phyloP scores from a whole-genome alignment of 495 filamentous ascomycete genomes.

The Penicillium turbatum region DNA sequence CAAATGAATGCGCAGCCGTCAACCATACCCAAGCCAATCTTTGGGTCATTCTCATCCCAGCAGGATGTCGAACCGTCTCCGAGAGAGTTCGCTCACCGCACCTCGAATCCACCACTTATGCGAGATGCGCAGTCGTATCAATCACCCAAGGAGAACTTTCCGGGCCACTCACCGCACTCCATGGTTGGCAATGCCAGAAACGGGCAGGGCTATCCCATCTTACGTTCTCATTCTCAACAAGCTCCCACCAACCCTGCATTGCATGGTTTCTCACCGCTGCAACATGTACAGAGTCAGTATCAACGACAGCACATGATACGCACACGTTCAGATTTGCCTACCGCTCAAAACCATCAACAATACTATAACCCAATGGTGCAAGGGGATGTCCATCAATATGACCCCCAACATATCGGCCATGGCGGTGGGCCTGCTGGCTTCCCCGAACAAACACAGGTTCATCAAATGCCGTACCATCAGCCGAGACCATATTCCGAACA shows the following conservation, averaged over 20 bases:
- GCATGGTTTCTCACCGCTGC: conserved; percentile 13
- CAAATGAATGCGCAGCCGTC: neutral
- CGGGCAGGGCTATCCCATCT: conserved; percentile 1
- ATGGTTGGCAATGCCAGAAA: neutral
- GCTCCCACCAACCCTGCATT: neutral
- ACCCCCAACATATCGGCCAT: conserved; percentile 1
- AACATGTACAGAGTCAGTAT: conserved; percentile 10
- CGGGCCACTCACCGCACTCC: neutral
- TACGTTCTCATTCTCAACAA: conserved; percentile 17
- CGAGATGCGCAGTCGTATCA: neutral
- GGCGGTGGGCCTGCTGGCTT: neutral
- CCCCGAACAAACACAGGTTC: neutral
- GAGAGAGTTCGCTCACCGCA: neutral
- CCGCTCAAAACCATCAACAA: neutral
- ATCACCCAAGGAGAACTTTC: neutral
- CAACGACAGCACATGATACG: conserved; percentile 11
- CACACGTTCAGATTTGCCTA: conserved; percentile 2
- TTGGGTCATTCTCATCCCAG: conserved; percentile 5
- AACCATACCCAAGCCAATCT: conserved; percentile 4
- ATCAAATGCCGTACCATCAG: conserved; percentile 4
- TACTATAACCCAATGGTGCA: conserved; percentile 18
- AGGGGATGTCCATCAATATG: conserved; percentile 9
- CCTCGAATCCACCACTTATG: conserved; percentile 1
- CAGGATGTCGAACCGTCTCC: conserved; percentile 7
- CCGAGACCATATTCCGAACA: neutral